Evolutionary conservation across 345 rosid species (phyloP).

Genomic region (Hibiscus mutabilis): DNA sequence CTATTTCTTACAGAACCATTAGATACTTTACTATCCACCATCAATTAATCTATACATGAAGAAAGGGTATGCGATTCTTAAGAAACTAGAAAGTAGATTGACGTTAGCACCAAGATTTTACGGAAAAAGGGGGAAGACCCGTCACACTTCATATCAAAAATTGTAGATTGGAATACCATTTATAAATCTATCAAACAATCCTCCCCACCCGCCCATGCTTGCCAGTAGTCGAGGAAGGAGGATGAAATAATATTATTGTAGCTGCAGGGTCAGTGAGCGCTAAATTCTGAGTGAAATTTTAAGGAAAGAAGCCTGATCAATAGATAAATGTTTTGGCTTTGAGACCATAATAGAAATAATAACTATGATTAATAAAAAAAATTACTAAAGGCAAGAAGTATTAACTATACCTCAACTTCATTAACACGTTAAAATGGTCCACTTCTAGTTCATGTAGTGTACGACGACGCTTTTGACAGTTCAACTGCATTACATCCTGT

Average conservation of each 20-base stretch:
- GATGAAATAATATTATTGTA: background rate
- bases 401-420: too few species aligned
- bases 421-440: too few species aligned
- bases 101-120: background rate
- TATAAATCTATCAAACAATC: too few species aligned
- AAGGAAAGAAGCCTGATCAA: background rate
- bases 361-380: background rate
- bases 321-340: background rate
- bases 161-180: too few species aligned
- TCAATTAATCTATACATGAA: background rate
- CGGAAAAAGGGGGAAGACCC: background rate
- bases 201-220: too few species aligned
- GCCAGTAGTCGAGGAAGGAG: too few species aligned
- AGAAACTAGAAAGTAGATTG: too few species aligned
- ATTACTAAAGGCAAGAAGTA: background rate
- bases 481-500: conserved; percentile 38
- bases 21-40: background rate
- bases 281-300: background rate
- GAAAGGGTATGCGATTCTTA: background rate
- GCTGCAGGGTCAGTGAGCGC: background rate
- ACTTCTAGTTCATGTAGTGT: too few species aligned
- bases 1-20: background rate
- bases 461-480: conserved; percentile 5
- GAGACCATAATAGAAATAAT: background rate
- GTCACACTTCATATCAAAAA: too few species aligned